Base-by-base conservation (phyloP, 1,284 basidiomycete species). In the Trichosporon coremiiforme region DNA sequence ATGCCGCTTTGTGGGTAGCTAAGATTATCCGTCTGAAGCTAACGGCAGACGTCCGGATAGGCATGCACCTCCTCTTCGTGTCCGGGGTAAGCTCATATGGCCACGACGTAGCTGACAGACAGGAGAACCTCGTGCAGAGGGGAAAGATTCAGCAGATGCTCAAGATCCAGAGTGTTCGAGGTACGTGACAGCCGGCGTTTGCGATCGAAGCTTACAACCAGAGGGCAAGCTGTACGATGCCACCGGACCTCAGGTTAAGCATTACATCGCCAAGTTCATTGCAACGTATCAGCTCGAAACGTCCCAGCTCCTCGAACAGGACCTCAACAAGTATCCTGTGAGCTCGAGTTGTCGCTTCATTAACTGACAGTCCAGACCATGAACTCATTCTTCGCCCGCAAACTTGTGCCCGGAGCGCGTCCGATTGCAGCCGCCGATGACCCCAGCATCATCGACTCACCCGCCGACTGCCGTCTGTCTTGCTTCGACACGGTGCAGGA, bases 321-420 rank as follows among this genome's bases (percentile, higher is more conserved):
- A 92, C 76, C 79, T 90, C 63, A 78, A 76, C 0, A 85, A 87
- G 71, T 92, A 92, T 79, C 84, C 80, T 8, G 83, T 82, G 41
- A 47, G 81, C 35, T n/a, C 53, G 9, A n/a, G n/a, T n/a, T n/a
- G n/a, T n/a, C n/a, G n/a, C n/a, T n/a, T n/a, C n/a, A n/a, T n/a
- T n/a, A 13, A 15, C 41, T 29, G 33, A 29, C 31, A 38, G n/a
- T 2, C 4, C 71, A 85, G 76, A 89, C 84, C 13, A 94, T 95
- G 85, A 95, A 94, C 82, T 86, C 91, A 29, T 94, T 95, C 84
- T 94, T 94, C 85, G 89, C 85, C 68, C 86, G 92, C 57, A 87
- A 89, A 75, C 85, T 94, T 60, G 87, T 87, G 70, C 83, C 88
- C 0, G 87, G 83, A 9, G 90, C 89, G 7, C 87, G 93, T 4